Base-by-base conservation (phyloP, 257 asterid genomes). In the Primulina tabacum region DNA sequence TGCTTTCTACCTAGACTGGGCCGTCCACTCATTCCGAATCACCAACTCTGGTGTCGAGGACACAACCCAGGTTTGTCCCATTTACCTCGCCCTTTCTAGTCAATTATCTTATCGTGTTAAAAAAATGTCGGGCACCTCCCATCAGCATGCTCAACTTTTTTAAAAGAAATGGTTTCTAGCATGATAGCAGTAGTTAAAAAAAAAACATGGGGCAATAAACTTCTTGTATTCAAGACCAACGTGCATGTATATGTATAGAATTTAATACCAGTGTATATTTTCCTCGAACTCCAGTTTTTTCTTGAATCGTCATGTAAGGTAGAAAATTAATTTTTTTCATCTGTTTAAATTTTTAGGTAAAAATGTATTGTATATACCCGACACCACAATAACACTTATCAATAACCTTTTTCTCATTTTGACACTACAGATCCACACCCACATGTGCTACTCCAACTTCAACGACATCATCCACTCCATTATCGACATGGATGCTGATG, bases 401-500 rank as follows among this genome's bases (percentile, higher is more conserved):
- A 24, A 24, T 21, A 1, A 60, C 35, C 20, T 12, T 53, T 60
- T 28, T 65, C 37, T 55, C 63, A 24, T 7, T 26, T 14, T 20
- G 57, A 21, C 63, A 5, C 29, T 43, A 64, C 87, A 88, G 92
- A 84, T 88, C 79, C 95, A 88, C 82, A 88, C 95, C 61, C 95
- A 88, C 83, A 88, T 88, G 95, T 88, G 95, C 80, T 88, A 88
- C 90, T 88, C 95, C 61, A 88, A 86, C 92, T 88, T 88, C 85
- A 88, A 88, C 28, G 95, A 88, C 67, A 88, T 88, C 67, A 88
- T 88, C 75, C 92, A 88, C 71, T 88, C 95, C 8, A 88, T 88
- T 80, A 88, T 88, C 52, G 71, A 88, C 81, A 88, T 88, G 95
- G 95, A 88, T 66, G 92, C 95, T 32, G 92, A 88, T 69, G 95